Evolutionary conservation across 768 basidiomycete species (phyloP).

Genomic region (Lentinula sp.): DNA sequence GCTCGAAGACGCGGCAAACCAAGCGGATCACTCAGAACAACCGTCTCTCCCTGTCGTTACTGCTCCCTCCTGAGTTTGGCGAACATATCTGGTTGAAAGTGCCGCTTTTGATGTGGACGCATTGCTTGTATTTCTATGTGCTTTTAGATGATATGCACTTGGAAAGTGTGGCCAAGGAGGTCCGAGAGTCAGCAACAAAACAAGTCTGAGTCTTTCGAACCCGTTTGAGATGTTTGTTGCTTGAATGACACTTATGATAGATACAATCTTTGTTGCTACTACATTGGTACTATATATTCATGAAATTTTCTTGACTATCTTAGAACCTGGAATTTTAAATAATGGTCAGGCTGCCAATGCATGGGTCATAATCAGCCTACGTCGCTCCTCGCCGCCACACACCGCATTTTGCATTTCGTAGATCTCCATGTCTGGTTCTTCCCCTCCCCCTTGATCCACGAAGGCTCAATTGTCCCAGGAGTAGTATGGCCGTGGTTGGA

Average conservation of each 20-base stretch:
- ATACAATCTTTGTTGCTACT: too few relatives aligned
- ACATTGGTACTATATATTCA: too few relatives aligned
- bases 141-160: conserved; percentile 1
- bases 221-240: too few relatives aligned
- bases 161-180: not conserved
- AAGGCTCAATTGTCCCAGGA: conserved; percentile 30
- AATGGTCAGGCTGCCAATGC: too few relatives aligned
- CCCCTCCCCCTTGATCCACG: conserved; percentile 36
- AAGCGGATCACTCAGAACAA: conserved; percentile 5
- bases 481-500: conserved; percentile 33
- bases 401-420: not conserved
- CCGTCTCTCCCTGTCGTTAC: not conserved
- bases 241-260: too few relatives aligned
- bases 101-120: conserved; percentile 3
- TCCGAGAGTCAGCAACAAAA: too few relatives aligned
- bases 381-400: too few relatives aligned
- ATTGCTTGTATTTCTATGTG: conserved; percentile 9
- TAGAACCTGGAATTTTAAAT: not conserved
- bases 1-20: too few relatives aligned
- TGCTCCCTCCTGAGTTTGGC: not conserved
- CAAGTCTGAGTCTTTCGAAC: too few relatives aligned
- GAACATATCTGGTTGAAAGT: conserved; percentile 4
- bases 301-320: not conserved
- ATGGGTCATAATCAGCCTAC: too few relatives aligned
- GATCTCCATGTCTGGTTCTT: conserved; percentile 36